These are phyloP conservation scores for Psilocybe cubensis DNA, from an alignment of 768 basidiomycete genomes.

Conservation along the genomic window DNA sequence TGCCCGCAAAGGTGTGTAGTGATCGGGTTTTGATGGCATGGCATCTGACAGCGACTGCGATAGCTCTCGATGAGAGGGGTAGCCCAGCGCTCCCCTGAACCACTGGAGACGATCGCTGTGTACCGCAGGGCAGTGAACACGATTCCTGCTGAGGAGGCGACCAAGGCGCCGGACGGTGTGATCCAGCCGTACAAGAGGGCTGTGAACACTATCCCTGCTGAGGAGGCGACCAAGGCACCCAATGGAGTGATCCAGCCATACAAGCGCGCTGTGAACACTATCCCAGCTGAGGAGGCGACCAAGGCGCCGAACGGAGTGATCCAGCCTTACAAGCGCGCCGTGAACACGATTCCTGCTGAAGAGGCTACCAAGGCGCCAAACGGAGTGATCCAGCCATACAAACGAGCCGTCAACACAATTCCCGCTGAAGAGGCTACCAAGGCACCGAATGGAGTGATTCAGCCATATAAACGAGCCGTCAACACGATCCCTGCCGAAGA, in stretches of 20 bases:
- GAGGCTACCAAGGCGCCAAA: slow-evolving; percentile 21
- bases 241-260: slow-evolving; percentile 32
- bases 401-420: slow-evolving; percentile 13
- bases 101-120: slow-evolving; percentile 25
- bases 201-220: slow-evolving; percentile 30
- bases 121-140: slow-evolving; percentile 11
- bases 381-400: slow-evolving; percentile 28
- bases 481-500: slow-evolving; percentile 35
- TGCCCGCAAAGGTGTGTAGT: slow-evolving; percentile 42
- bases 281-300: slow-evolving; percentile 25
- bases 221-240: slow-evolving; percentile 36
- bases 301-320: slow-evolving; percentile 23
- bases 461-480: slow-evolving; percentile 39
- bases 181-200: slow-evolving; percentile 7
- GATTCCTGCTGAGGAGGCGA: slow-evolving; percentile 6
- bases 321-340: slow-evolving; percentile 11
- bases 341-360: slow-evolving; percentile 25
- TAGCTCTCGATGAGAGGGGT: slow-evolving; percentile 20
- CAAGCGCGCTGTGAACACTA: slow-evolving; percentile 15
- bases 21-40: neutral
- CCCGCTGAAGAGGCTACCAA: slow-evolving; percentile 27
- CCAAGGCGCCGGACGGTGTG: slow-evolving; percentile 3
- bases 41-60: neutral
- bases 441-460: slow-evolving; percentile 35
- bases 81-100: slow-evolving; percentile 23